These are phyloP conservation scores for Aspergillus avenaceus DNA, from an alignment of 495 filamentous ascomycete genomes.

Conservation along the genomic window DNA sequence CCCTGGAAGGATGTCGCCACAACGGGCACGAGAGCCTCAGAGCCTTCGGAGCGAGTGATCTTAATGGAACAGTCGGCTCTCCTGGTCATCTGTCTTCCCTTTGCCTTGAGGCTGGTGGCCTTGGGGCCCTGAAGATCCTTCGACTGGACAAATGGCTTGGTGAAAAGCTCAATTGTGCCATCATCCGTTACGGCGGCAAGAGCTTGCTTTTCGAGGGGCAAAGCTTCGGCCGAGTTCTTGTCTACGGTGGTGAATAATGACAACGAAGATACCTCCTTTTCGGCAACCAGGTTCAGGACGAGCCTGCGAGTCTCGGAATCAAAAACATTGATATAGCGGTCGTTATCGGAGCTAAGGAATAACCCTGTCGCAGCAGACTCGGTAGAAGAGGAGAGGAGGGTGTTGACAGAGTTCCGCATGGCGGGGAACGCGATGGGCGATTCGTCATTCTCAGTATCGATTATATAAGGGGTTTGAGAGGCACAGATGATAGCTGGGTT, in stretches of 20 bases:
- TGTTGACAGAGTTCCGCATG: conserved; percentile 51
- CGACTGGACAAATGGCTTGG: conserved; percentile 46
- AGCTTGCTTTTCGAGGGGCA: conserved; percentile 33
- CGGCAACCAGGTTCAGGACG: conserved; percentile 49
- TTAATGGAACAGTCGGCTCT: conserved; percentile 48
- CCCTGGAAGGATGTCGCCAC: conserved; percentile 46
- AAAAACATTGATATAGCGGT: conserved; percentile 55
- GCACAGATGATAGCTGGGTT: conserved; percentile 50
- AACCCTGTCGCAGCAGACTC: conserved; percentile 27
- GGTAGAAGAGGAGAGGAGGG: conserved; percentile 39
- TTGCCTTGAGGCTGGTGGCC: conserved; percentile 38
- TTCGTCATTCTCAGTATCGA: conserved; percentile 44
- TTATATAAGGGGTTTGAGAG: conserved; percentile 50
- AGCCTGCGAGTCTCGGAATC: conserved; percentile 39
- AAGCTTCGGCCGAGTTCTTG: conserved; percentile 1
- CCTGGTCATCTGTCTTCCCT: conserved; percentile 46
- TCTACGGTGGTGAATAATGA: conserved; percentile 24
- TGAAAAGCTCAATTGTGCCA: conserved; percentile 55
- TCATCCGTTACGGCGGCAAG: conserved; percentile 51
- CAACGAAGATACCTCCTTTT: conserved; percentile 44
- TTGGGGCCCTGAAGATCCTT: conserved; percentile 19
- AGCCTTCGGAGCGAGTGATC: conserved; percentile 44
- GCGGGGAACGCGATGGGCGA: conserved; percentile 44
- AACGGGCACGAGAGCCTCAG: conserved; percentile 38
- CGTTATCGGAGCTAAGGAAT: conserved; percentile 48